Conservation (phyloP, 352 stramenopile species). For the Peronospora tabacina region DNA sequence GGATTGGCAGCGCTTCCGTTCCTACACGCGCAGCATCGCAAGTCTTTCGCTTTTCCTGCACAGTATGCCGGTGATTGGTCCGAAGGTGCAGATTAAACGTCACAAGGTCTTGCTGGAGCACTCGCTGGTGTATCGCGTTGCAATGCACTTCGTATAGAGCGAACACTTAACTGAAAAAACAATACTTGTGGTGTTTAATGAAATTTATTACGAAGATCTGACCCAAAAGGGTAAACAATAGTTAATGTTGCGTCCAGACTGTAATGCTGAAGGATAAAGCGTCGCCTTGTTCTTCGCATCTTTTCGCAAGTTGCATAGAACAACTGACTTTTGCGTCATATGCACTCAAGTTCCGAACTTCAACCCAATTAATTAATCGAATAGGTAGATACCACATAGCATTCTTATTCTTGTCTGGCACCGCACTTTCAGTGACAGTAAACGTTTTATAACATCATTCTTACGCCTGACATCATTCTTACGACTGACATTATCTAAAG, state of each 20-base stretch:
- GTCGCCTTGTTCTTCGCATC: not conserved
- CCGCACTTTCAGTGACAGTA: slow-evolving; percentile 11
- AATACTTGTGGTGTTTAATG: too few relatives aligned
- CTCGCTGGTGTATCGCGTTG: slow-evolving; percentile 73
- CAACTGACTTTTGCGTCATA: not conserved
- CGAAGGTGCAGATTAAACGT: slow-evolving; percentile 67
- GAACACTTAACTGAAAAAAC: not conserved
- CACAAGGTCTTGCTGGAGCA: slow-evolving; percentile 71
- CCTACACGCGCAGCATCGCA: slow-evolving; percentile 71
- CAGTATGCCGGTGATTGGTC: slow-evolving; percentile 52
- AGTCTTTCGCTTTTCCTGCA: slow-evolving; percentile 80
- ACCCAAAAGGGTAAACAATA: too few relatives aligned
- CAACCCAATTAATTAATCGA: not conserved
- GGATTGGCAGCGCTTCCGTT: slow-evolving; percentile 70
- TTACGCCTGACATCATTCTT: too few relatives aligned
- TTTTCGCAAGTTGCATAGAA: not conserved
- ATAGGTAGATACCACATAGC: not conserved
- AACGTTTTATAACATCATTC: not conserved
- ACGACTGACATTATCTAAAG: too few relatives aligned
- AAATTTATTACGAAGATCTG: too few relatives aligned
- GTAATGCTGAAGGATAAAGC: not conserved
- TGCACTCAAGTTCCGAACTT: too few relatives aligned
- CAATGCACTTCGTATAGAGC: slow-evolving; percentile 71
- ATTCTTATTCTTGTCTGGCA: not conserved
- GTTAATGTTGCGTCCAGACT: too few relatives aligned